phyloP scores from a whole-genome alignment of 257 asterid genomes.

The Nicotiana attenuata region DNA sequence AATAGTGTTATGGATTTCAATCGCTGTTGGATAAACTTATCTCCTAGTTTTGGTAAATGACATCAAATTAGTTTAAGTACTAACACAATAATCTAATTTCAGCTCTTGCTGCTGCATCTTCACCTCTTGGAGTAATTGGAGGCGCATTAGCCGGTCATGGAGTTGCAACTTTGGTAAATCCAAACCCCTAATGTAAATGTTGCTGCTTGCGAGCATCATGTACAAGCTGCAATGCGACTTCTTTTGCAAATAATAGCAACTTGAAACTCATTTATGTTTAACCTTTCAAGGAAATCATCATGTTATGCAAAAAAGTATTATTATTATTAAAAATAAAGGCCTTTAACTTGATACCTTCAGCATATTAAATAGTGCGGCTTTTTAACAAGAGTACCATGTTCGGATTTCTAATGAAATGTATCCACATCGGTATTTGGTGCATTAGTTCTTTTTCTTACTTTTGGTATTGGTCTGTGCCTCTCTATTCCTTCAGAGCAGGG shows the following conservation, averaged over 20 bases:
- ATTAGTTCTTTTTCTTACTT: neutral
- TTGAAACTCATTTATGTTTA: neutral
- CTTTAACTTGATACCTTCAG: neutral
- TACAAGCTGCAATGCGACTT: neutral
- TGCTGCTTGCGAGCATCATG: neutral
- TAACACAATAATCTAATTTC: slow-evolving; percentile 21
- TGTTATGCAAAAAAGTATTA: neutral
- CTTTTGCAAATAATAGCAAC: neutral
- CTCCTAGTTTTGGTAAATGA: neutral
- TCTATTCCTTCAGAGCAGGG: too few species aligned
- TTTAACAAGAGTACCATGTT: neutral
- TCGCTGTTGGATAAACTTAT: neutral
- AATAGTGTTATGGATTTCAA: neutral
- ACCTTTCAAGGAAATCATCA: neutral
- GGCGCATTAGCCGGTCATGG: slow-evolving; percentile 99
- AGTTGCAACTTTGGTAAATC: slow-evolving; percentile 70
- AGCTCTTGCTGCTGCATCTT: slow-evolving; percentile 99
- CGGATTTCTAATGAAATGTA: neutral
- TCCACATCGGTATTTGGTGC: neutral
- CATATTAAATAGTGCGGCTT: too few species aligned
- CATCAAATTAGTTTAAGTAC: neutral
- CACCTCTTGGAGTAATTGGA: slow-evolving; percentile 96
- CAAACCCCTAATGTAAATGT: neutral
- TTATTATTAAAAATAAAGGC: neutral
- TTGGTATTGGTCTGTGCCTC: neutral